These are phyloP conservation scores for Neurospora pannonica DNA, from an alignment of 495 filamentous ascomycete species.

Conservation along the genomic window DNA sequence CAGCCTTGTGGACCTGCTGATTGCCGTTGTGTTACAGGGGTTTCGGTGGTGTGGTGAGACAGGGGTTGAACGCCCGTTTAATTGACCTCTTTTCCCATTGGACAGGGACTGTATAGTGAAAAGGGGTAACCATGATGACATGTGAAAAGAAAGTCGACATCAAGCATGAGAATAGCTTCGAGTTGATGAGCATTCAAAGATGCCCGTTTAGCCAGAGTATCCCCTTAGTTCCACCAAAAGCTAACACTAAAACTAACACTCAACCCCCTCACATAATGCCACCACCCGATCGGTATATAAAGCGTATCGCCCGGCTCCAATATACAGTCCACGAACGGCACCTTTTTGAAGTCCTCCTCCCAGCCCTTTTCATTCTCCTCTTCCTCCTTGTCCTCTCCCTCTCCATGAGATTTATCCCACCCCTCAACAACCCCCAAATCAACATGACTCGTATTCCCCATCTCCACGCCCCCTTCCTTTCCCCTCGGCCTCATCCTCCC, in stretches of 20 bases:
- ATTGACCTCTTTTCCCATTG: not conserved
- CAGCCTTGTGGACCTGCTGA: not conserved
- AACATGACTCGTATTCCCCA: constrained; percentile 79
- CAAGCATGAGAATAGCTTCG: not conserved
- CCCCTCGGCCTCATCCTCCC: constrained; percentile 52
- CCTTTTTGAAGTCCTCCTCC: constrained; percentile 43
- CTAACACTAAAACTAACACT: constrained; percentile 89
- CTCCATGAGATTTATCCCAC: constrained; percentile 31
- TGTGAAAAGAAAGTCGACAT: not conserved
- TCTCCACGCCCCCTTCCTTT: constrained; percentile 68
- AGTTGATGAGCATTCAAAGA: not conserved
- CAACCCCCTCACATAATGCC: constrained; percentile 91
- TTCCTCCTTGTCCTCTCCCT: constrained; percentile 15
- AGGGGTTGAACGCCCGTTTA: not conserved
- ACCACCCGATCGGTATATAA: constrained; percentile 94
- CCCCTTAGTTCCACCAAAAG: constrained; percentile 99
- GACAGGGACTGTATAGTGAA: not conserved
- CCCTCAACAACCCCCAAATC: constrained; percentile 58
- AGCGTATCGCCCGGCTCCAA: constrained; percentile 73
- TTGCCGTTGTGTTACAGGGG: not conserved
- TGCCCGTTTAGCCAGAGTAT: too few relatives aligned
- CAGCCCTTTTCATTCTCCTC: constrained; percentile 53
- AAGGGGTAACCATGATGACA: not conserved
- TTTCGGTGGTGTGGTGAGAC: not conserved
- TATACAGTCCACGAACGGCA: constrained; percentile 69